Conservation (phyloP, 192 early-diverging fungal species). For the Entomortierella parvispora region DNA sequence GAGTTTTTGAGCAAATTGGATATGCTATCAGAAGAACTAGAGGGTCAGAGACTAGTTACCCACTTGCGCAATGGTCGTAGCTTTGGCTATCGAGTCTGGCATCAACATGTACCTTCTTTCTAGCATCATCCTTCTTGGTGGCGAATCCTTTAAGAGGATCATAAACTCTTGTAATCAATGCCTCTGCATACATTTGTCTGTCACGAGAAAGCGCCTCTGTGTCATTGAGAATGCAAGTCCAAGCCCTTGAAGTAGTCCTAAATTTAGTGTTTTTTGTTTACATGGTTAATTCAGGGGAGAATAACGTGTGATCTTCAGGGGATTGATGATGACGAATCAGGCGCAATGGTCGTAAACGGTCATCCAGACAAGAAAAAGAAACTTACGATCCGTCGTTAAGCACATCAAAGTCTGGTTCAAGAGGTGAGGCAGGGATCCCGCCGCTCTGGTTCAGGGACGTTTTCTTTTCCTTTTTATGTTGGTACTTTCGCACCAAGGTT, state of each 20-base stretch:
- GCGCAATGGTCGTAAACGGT: neutral
- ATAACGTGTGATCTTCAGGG: too few species aligned
- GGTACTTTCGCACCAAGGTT: constrained; percentile 67
- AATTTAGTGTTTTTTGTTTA: neutral
- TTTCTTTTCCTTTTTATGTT: constrained; percentile 55
- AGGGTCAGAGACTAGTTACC: too few species aligned
- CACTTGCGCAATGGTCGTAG: too few species aligned
- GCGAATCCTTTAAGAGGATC: constrained; percentile 67
- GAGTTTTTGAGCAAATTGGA: constrained; percentile 70
- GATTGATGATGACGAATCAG: neutral
- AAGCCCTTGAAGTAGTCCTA: constrained; percentile 68
- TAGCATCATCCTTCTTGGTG: constrained; percentile 70
- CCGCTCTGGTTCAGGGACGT: constrained; percentile 15
- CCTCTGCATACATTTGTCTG: constrained; percentile 62
- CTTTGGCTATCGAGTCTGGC: too few species aligned
- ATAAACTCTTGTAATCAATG: constrained; percentile 56
- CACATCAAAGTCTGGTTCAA: constrained; percentile 39
- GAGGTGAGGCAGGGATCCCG: constrained; percentile 29
- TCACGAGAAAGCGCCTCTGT: constrained; percentile 62
- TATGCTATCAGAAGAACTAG: constrained; percentile 58
- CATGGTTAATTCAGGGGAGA: too few species aligned
- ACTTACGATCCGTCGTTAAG: constrained; percentile 55
- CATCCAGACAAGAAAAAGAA: neutral
- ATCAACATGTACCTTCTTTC: constrained; percentile 81
- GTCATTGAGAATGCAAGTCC: constrained; percentile 67